Evolutionary conservation across 768 basidiomycete genomes (phyloP), one percentile per base, ranked within the genome.

Genomic region (Antrodiella citrinella): DNA sequence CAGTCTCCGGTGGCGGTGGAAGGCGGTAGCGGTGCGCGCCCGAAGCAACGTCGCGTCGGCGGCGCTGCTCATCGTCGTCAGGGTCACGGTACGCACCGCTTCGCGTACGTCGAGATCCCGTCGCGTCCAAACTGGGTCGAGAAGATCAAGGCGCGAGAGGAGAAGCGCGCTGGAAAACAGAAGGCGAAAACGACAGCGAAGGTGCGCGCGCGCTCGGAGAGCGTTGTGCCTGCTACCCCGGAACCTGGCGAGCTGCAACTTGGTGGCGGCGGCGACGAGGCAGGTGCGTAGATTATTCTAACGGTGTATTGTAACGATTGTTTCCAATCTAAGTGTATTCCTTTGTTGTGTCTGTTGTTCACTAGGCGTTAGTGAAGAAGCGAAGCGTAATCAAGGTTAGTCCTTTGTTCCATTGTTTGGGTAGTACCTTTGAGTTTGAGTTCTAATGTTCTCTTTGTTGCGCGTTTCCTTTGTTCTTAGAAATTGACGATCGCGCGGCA

Each of bases 401-500:
- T 50, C 21, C 25, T 30, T 20, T 21, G 25, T 26, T 26, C 19
- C 39, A 12, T 41, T 25, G 20, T 39, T 41, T 20, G 39, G 30
- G 41, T 50, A 26, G 23, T 7, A 35, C 30, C n/a, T n/a, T 35
- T 15, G 30, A 35, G 7, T 35, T 15, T 35, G 30, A 35, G 7
- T 35, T 35, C 30, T 15, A n/a, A n/a, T n/a, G n/a, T 15, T 35
- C 15, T 35, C 30, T 35, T 35, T 35, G 30, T 35, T 15, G 7
- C 30, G 7, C 30, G 7, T 35, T 35, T 35, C 30, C 30, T 7
- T 35, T 7, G 15, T 35, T 7, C 7, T 20, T 48, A 62, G 80
- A 75, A 56, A 64, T 62, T 38, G 63, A 54, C 54, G 77, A 78
- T 58, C 69, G 63, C 48, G 63, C 69, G 40, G 71, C 74, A 26